Base-by-base conservation (phyloP, 352 stramenopile species). In the Globisporangium lucens region DNA sequence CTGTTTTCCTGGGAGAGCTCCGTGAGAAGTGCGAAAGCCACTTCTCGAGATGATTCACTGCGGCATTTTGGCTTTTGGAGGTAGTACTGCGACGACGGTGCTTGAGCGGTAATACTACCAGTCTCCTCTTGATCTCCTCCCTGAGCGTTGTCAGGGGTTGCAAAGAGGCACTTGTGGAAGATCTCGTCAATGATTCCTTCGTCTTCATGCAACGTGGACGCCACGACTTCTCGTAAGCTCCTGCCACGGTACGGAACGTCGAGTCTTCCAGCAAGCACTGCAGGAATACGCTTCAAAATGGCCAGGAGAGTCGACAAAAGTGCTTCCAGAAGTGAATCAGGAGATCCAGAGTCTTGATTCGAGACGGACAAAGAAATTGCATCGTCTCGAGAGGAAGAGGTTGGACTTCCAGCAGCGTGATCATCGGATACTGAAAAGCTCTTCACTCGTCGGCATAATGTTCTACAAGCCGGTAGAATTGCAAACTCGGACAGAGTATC, bases 31-130 rank as follows among this genome's bases (percentile, higher is more conserved):
- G 91, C 81, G 72, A 95, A 96, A 9, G 89, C 87, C 57, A 94
- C 65, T 13, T 86, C 78, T 51, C 89, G 77, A 46, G 82, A 91
- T 1, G 79, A 82, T 27, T 92, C 81, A 62, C 80, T 93, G n/a
- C 80, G 85, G 43, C 89, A 96, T 62, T 93, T 96, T 0, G 87
- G 85, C 57, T 94, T 83, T 38, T 83, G 85, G 10, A 94, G 68
- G 66, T 89, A 93, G 46, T 91, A 92, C 35, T 90, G 83, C 3
- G 82, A 85, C 6, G 80, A 89, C 29, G 75, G 68, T 57, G 68
- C 70, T 24, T 71, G 60, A 20, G 36, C n/a, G 5, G 36, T 58
- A 5, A 29, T n/a, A 61, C 71, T 68, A 27, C 24, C 75, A 58
- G 38, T 46, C 51, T 62, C 68, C 22, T 69, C 56, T 13, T 58